Base-by-base conservation (phyloP, 2,329 filamentous ascomycete species). In the Aureobasidium pullulans region DNA sequence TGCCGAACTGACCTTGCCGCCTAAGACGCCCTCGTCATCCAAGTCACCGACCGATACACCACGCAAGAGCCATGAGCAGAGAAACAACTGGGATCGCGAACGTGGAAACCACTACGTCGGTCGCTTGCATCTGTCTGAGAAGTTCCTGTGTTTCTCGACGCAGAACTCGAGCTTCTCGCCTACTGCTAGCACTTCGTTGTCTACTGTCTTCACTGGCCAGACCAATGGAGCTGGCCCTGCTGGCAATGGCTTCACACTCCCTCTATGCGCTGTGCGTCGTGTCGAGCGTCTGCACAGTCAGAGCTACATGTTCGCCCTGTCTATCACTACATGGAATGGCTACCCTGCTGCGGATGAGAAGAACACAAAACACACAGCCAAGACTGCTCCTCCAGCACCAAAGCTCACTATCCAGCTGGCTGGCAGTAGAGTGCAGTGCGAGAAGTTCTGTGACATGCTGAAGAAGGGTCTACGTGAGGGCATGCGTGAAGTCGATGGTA, bases 101-200 rank as follows among this genome's bases (percentile, higher is more conserved):
- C 62, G 69, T n/a, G 70, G 71, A 10, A 69, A 67, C 32, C 89
- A 92, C 71, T 97, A 99, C 77, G 86, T 87, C 28, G 94, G 94
- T 53, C 92, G 92, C 73, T 83, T 99, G 56, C 93, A 99, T 72
- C 79, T 99, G 64, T 96, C 91, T 72, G 93, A 99, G 76, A 84
- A 89, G 66, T 99, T 89, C 75, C 85, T 99, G 67, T 97, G 92
- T 80, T 99, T 99, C 78, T 96, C 92, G 0, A 96, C 94, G 7
- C 90, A 94, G 56, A 86, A 90, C 15, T 89, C 90, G 9, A 95
- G 90, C 76, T 96, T 96, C 74, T 74, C 89, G 43, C 86, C 85
- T 63, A 86, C 87, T 0, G 88, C 93, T 15, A 96, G 86, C 72
- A 84, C 88, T 19, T 86, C 84, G 63, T 86, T 88, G 0, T 92